Percentiles rank a stretch among this genome's conserved stretches.
phyloP scores from a whole-genome alignment of 2,329 filamentous ascomycete species.

The Dryadomyces quercivorus region DNA sequence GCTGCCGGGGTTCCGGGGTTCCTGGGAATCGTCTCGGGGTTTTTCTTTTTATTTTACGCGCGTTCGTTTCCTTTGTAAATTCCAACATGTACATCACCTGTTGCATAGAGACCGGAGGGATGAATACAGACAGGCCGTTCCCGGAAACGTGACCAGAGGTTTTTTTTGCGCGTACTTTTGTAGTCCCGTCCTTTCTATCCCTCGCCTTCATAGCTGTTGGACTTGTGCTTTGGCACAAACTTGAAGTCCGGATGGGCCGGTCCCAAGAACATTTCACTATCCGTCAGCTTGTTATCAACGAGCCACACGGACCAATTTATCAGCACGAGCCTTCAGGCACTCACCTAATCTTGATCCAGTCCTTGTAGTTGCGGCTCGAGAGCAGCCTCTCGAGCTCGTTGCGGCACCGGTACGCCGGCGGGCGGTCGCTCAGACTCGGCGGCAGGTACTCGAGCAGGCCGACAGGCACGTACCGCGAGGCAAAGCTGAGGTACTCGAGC shows the following conservation, averaged over 20 bases:
- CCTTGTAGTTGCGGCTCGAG: conserved; percentile 80
- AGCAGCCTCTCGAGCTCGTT: conserved; percentile 92
- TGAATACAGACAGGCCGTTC: neutral
- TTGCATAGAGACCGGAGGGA: conserved; percentile 7
- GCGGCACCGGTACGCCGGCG: conserved; percentile 70
- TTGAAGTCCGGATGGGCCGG: conserved; percentile 81
- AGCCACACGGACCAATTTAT: too few relatives aligned
- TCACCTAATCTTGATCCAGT: conserved; percentile 97
- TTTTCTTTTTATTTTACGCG: neutral
- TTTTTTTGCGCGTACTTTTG: too few relatives aligned
- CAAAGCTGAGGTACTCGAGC: conserved; percentile 91
- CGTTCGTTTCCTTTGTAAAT: conserved; percentile 7
- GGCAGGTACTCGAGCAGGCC: conserved; percentile 82
- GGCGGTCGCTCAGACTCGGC: conserved; percentile 77
- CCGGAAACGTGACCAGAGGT: too few relatives aligned
- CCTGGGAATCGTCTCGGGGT: neutral
- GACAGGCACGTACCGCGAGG: conserved; percentile 80
- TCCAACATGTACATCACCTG: conserved; percentile 12
- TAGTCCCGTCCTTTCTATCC: conserved; percentile 16
- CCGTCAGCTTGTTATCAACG: too few relatives aligned
- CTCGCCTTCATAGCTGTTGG: conserved; percentile 76
- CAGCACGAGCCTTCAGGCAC: too few relatives aligned
- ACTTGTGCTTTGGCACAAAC: conserved; percentile 97
- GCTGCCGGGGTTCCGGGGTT: too few relatives aligned
- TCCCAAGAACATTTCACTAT: conserved; percentile 93